These are phyloP conservation scores for Termitomyces sp. DNA, from an alignment of 768 basidiomycete genomes.

Conservation along the genomic window DNA sequence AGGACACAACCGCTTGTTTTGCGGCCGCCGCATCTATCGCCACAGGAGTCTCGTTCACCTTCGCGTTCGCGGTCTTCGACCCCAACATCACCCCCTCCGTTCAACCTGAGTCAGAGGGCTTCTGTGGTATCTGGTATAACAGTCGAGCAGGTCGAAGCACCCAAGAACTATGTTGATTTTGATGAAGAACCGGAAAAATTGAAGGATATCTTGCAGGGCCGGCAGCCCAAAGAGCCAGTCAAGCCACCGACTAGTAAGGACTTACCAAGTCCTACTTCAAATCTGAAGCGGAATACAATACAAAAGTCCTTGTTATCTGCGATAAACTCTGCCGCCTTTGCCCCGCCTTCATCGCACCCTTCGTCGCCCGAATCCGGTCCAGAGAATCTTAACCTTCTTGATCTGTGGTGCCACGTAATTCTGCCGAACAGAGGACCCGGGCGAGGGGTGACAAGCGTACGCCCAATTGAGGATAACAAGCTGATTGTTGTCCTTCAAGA, in stretches of 20 bases:
- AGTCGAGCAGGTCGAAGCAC: slow-evolving; percentile 65
- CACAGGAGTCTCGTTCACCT: slow-evolving; percentile 18
- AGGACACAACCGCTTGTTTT: slow-evolving; percentile 4
- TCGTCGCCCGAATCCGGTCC: slow-evolving; percentile 28
- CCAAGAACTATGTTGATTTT: slow-evolving; percentile 75
- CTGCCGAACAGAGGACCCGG: slow-evolving; percentile 36
- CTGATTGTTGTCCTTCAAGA: slow-evolving; percentile 53
- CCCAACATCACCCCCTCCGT: slow-evolving; percentile 43
- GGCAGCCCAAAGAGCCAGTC: slow-evolving; percentile 28
- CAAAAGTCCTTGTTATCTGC: slow-evolving; percentile 41
- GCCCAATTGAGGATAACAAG: slow-evolving; percentile 33
- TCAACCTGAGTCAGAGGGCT: slow-evolving; percentile 50
- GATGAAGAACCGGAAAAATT: slow-evolving; percentile 76
- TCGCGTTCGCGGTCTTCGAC: slow-evolving; percentile 34
- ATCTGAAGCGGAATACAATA: slow-evolving; percentile 24
- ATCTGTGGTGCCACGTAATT: slow-evolving; percentile 38
- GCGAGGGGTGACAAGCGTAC: slow-evolving; percentile 39
- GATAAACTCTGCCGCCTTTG: slow-evolving; percentile 36
- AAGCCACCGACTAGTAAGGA: slow-evolving; percentile 4
- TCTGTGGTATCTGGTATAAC: slow-evolving; percentile 70
- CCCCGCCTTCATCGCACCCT: slow-evolving; percentile 34
- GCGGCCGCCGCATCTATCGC: slow-evolving; percentile 14
- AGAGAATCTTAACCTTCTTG: slow-evolving; percentile 20
- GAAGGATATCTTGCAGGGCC: slow-evolving; percentile 65
- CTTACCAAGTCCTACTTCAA: slow-evolving; percentile 18